Evolutionary conservation across 2,329 filamentous ascomycete species (phyloP).

Genomic region (Fusarium temperatum): DNA sequence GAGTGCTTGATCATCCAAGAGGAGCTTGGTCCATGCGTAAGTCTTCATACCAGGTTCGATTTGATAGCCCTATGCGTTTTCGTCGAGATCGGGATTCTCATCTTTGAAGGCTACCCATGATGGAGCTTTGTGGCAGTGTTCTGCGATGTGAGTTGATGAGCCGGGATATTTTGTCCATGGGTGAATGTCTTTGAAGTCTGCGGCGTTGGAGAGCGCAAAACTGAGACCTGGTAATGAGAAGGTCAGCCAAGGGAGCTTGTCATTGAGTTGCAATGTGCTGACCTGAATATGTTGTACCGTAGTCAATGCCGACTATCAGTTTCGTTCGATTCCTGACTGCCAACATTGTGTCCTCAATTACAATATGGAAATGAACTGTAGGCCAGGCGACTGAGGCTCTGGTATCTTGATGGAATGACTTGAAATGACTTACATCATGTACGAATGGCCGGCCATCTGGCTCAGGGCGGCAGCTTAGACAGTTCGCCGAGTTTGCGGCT

Average conservation of each 20-base stretch:
- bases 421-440: background rate
- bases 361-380: background rate
- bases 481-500: background rate
- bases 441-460: background rate
- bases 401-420: accelerated
- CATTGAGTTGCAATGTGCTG: background rate
- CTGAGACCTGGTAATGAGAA: background rate
- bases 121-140: background rate
- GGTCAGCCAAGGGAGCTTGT: accelerated
- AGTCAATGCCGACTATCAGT: background rate
- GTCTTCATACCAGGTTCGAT: background rate
- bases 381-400: accelerated
- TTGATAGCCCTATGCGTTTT: background rate
- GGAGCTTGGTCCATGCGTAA: background rate
- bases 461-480: background rate
- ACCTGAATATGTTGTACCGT: background rate
- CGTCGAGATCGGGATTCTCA: background rate
- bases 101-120: background rate
- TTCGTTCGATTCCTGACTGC: background rate
- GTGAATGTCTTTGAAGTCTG: background rate
- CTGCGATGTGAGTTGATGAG: background rate
- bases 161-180: background rate
- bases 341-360: accelerated
- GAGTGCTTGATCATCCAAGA: background rate
- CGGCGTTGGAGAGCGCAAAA: background rate